Base-by-base conservation (phyloP, 2,329 filamentous ascomycete species). In the Diaporthe eres region DNA sequence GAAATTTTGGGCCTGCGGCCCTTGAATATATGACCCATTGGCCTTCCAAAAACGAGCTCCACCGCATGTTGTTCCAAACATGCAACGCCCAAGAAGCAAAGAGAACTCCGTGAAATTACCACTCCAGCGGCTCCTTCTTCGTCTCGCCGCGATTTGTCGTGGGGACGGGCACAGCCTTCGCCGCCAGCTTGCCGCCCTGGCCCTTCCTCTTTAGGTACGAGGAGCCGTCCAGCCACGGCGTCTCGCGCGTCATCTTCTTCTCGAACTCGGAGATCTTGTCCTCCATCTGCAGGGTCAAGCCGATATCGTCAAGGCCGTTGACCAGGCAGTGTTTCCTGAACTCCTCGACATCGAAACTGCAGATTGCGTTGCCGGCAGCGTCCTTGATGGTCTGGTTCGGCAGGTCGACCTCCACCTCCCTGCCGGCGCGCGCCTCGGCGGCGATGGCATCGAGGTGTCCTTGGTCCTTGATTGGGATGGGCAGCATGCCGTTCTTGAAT, bases 401-500 rank as follows among this genome's bases (percentile, higher is more conserved):
- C 67, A 98, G 91, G 82, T 98, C 96, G 77, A 98, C 90, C 86
- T 98, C 96, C 78, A 98, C 87, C 84, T 98, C 96, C 75, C 90
- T 90, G 75, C 95, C 95, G 4, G 94, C 94, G 51, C 89, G 89
- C 47, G 96, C 96, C 85, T 97, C 94, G 37, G 88, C 91, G 51
- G 94, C 92, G 78, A 98, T 92, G 77, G 88, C 89, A 58, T 94
- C 89, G 5, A 98, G 87, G 44, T 90, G 88, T 1, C 86, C 87
- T 78, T 91, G 85, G 83, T 96, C 92, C 44, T 89, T 87, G 82
- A 98, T 94, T 76, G 89, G 86, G 77, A 98, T 92, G 65, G 96
- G 96, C 78, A 98, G 88, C 97, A 98, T 98, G 87, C 96, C 96
- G 88, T 99, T 99, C 90, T 99, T 98, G 91, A 98, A 98, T n/a